phyloP scores from a whole-genome alignment of 2,329 filamentous ascomycete species.

The Beauveria rudraprayagi region DNA sequence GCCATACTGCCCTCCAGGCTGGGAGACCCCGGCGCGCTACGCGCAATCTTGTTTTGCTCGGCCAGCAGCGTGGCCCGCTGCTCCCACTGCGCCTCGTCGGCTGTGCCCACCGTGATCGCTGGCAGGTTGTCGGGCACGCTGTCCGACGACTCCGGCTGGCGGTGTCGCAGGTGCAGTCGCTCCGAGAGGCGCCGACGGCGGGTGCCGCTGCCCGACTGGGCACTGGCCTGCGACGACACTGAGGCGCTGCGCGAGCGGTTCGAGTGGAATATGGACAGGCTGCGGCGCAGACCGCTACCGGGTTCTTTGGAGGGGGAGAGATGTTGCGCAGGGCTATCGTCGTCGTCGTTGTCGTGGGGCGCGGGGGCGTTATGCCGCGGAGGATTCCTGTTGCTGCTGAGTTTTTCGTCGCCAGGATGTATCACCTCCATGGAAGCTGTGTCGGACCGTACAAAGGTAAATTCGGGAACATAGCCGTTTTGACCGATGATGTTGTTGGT shows the following conservation, averaged over 20 bases:
- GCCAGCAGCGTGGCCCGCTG: slow-evolving; percentile 85
- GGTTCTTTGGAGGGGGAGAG: slow-evolving; percentile 22
- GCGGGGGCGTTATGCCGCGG: neutral
- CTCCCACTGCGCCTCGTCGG: slow-evolving; percentile 74
- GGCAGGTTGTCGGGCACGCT: slow-evolving; percentile 76
- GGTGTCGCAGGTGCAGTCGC: slow-evolving; percentile 56
- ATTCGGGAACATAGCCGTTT: slow-evolving; percentile 44
- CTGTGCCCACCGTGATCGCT: slow-evolving; percentile 51
- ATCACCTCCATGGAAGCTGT: slow-evolving; percentile 74
- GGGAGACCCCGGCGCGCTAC: slow-evolving; percentile 35
- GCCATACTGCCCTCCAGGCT: neutral
- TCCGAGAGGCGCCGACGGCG: slow-evolving; percentile 49
- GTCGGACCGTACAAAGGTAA: slow-evolving; percentile 79
- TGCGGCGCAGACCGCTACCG: slow-evolving; percentile 29
- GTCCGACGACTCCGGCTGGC: slow-evolving; percentile 51
- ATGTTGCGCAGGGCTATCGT: slow-evolving; percentile 21
- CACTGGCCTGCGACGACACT: slow-evolving; percentile 33
- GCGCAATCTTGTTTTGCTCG: slow-evolving; percentile 46
- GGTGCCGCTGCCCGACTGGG: slow-evolving; percentile 17
- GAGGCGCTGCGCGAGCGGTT: slow-evolving; percentile 43
- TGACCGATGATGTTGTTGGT: slow-evolving; percentile 10
- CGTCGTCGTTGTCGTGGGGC: slow-evolving; percentile 17
- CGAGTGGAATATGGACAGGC: slow-evolving; percentile 37
- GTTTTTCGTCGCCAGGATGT: slow-evolving; percentile 47
- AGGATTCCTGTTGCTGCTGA: slow-evolving; percentile 19